Evolutionary conservation across 805 yeast species (phyloP), one percentile per base, ranked within the genome.

Genomic region (Wickerhamiella hasegawae): DNA sequence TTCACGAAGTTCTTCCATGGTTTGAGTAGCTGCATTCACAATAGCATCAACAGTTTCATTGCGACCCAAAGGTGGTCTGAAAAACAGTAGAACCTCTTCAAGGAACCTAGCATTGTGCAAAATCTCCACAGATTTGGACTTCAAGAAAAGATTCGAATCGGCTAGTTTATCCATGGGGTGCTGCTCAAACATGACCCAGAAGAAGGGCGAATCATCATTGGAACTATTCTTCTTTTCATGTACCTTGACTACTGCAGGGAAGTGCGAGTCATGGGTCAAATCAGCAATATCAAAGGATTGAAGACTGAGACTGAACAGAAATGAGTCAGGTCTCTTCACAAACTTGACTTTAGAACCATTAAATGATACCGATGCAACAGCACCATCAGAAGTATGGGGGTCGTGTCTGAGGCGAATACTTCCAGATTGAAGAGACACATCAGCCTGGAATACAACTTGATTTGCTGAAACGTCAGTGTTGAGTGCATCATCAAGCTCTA

Each of bases 11-110:
- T 92, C 96, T 49, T 84, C 95, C 39, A 90, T 78, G 0, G 95
- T 85, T 0, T 85, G 81, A 42, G 85, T 94, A 0, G 99, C 98
- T 1, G 95, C 97, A 54, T 72, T 76, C 71, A 90, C 71, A 18
- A 92, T 71, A 8, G 90, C 90, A 25, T 84, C 87, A 17, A 90
- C 73, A 0, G 96, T 84, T 48, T 85, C 94, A 37, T 75, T 63
- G 46, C 85, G 93, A 19, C 73, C 73, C 40, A 73, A 73, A 16
- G 95, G 94, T 1, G 96, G 94, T 32, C 69, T 73, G 63, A 90
- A 90, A 49, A 92, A 87, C 39, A 54, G 58, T 12, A 69, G 65
- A 33, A 90, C 64, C 39, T 73, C 78, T 45, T 84, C 90, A 21
- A 87, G 64, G 45, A 90, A 80, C 30, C 63, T 67, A n/a, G 82